Percentiles rank a stretch among this genome's conserved stretches.
Evolutionary conservation across 2,329 filamentous ascomycete genomes (phyloP).

Genomic region (Fusarium sp.): DNA sequence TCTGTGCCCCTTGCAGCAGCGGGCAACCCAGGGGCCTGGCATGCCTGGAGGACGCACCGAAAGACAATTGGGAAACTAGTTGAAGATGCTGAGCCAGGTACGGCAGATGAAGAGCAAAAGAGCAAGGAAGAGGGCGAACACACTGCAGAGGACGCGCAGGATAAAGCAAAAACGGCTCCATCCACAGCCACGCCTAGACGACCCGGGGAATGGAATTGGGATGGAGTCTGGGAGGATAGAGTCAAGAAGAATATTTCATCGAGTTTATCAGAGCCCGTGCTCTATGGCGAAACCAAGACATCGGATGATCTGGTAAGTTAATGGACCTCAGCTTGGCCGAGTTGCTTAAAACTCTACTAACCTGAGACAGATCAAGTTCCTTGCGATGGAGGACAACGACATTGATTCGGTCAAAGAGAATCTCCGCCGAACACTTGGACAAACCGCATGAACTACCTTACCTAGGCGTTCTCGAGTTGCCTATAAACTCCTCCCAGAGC

Average conservation of each 20-base stretch:
- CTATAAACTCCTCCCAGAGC: background rate
- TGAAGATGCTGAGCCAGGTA: slow-evolving; percentile 17
- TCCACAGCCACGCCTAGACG: slow-evolving; percentile 19
- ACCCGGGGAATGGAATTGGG: slow-evolving; percentile 96
- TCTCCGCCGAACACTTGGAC: slow-evolving; percentile 62
- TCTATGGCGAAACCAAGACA: slow-evolving; percentile 74
- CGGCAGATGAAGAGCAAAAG: slow-evolving; percentile 1
- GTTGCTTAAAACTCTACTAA: slow-evolving; percentile 22
- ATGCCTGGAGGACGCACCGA: slow-evolving; percentile 86
- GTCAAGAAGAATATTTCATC: slow-evolving; percentile 81
- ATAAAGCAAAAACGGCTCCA: slow-evolving; percentile 17
- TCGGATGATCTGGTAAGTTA: slow-evolving; percentile 77
- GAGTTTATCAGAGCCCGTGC: slow-evolving; percentile 80
- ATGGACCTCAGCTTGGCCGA: no score
- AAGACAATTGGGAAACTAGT: slow-evolving; percentile 47
- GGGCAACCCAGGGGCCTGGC: slow-evolving; percentile 91
- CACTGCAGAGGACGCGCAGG: slow-evolving; percentile 25
- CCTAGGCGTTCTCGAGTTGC: background rate
- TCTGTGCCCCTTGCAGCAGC: slow-evolving; percentile 82
- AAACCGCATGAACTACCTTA: slow-evolving; percentile 38
- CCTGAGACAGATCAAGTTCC: slow-evolving; percentile 68
- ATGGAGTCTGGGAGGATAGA: slow-evolving; percentile 93
- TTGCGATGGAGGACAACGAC: slow-evolving; percentile 70
- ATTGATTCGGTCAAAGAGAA: slow-evolving; percentile 69
- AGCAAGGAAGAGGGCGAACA: slow-evolving; percentile 1